Base-by-base conservation (phyloP, 108 stramenopile species). In the Discostella pseudostelligera region DNA sequence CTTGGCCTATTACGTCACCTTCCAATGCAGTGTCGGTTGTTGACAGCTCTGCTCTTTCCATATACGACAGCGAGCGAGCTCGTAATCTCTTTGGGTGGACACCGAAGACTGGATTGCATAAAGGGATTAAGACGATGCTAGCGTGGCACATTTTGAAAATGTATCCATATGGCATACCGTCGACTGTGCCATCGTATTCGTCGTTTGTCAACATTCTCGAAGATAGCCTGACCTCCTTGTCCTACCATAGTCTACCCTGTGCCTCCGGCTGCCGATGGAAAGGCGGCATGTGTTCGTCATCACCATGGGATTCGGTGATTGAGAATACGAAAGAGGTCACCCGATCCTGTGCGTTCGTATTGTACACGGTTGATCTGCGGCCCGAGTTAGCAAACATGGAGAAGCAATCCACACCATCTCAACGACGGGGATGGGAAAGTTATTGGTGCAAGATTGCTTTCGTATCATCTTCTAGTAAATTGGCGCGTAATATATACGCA, bases 371-470 rank as follows among this genome's bases (percentile, higher is more conserved):
- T 14, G 68, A 90, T 65, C 82, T 90, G 55, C 80, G 83, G 8
- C 25, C 59, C 9, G 43, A 67, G 10, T 51, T 86, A 55, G 57
- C 48, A 20, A 39, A 59, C 16, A 72, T 90, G 47, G 76, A 82
- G 3, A 51, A 51, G 49, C 70, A 84, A 10, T 49, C 72, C 1
- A 40, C 67, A 21, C 60, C 69, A 56, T 79, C 81, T 39, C 35
- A 50, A 62, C 40, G 64, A 70, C 8, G 13, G 35, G 59, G 74
- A 16, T 75, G 74, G 71, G 51, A 79, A 37, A 57, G 76, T 28
- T 53, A 55, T 9, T 56, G 87, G 16, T 90, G 89, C 50, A 83
- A 84, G 40, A 39, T 90, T 45, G 89, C 87, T 16, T 88, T 88
- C 76, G 83, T 90, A 35, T 88, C 87, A 8, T 63, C 72, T 10